A percentile compares a stretch with the other conserved stretches of the same genome.
phyloP scores from a whole-genome alignment of 2,329 filamentous ascomycete species.

The Microcyclospora pomicola region DNA sequence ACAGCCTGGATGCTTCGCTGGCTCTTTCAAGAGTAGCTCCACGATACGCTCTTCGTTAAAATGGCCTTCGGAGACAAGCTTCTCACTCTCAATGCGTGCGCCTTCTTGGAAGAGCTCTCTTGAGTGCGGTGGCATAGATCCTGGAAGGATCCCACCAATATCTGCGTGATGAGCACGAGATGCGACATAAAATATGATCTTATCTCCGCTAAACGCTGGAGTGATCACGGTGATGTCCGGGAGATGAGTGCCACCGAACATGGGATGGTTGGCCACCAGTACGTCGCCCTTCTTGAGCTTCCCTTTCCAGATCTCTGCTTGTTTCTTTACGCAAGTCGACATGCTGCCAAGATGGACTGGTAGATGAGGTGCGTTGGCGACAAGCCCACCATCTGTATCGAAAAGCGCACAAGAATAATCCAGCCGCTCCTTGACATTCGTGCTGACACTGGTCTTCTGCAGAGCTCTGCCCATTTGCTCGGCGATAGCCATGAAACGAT shows the following conservation, averaged over 20 bases:
- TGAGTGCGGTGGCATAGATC: conserved; percentile 69
- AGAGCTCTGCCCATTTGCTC: conserved; percentile 71
- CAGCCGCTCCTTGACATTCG: conserved; percentile 68
- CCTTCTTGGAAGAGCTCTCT: conserved; percentile 45
- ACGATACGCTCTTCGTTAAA: conserved; percentile 68
- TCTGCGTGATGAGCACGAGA: conserved; percentile 72
- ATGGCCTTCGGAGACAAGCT: conserved; percentile 61
- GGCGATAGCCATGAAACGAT: conserved; percentile 74
- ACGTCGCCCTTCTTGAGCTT: conserved; percentile 69
- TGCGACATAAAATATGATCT: conserved; percentile 71
- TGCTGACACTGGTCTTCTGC: conserved; percentile 68
- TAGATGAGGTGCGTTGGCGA: conserved; percentile 66
- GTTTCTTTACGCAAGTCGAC: conserved; percentile 69
- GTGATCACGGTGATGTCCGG: conserved; percentile 74
- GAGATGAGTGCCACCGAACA: conserved; percentile 70
- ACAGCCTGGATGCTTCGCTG: conserved; percentile 61
- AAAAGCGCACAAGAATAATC: conserved; percentile 78
- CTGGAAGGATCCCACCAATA: conserved; percentile 69
- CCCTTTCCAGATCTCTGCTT: conserved; percentile 67
- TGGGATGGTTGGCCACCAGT: conserved; percentile 71
- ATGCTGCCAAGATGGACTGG: conserved; percentile 72
- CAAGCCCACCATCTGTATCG: conserved; percentile 59
- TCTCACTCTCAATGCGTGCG: conserved; percentile 41
- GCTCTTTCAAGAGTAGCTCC: conserved; percentile 54
- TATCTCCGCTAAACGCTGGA: conserved; percentile 60